These are phyloP conservation scores for Xylariomycetidae sp. DNA, from an alignment of 2,329 filamentous ascomycete genomes.

Conservation along the genomic window DNA sequence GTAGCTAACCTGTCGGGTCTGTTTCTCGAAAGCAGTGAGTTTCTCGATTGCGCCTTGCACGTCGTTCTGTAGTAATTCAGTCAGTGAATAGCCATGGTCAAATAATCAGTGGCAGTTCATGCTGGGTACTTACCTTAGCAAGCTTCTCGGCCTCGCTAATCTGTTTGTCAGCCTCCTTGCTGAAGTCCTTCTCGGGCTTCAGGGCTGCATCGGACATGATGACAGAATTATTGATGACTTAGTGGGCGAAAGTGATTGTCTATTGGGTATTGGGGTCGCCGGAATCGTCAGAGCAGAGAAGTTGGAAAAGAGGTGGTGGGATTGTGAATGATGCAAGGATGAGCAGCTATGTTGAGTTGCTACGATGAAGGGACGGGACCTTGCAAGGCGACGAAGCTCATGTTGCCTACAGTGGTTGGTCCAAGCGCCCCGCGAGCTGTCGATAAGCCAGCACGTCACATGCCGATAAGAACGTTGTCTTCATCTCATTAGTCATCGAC, in stretches of 20 bases:
- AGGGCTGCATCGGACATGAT: constrained; percentile 77
- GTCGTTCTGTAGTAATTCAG: constrained; percentile 53
- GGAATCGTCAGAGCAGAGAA: not conserved
- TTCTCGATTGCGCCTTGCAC: constrained; percentile 89
- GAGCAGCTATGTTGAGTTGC: constrained; percentile 2
- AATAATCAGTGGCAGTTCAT: constrained; percentile 9
- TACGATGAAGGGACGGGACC: constrained; percentile 7
- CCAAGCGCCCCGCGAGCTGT: too few species aligned
- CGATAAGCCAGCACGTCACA: too few species aligned
- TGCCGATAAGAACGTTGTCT: too few species aligned
- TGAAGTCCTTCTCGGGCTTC: constrained; percentile 98
- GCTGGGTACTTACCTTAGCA: constrained; percentile 63
- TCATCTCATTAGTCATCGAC: too few species aligned
- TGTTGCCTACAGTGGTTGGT: constrained; percentile 18
- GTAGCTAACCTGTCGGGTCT: constrained; percentile 77
- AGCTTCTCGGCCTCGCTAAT: constrained; percentile 87
- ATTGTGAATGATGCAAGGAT: constrained; percentile 6
- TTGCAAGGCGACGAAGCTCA: constrained; percentile 21
- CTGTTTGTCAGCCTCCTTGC: constrained; percentile 89
- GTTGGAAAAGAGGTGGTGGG: constrained; percentile 1
- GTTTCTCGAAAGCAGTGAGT: constrained; percentile 87
- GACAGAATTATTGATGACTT: too few species aligned
- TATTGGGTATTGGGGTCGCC: not conserved
- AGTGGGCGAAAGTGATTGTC: too few species aligned
- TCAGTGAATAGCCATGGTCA: constrained; percentile 5